Evolutionary conservation across 768 basidiomycete species (phyloP), one percentile per base, ranked within the genome.

Genomic region (Termitomyces sp.): DNA sequence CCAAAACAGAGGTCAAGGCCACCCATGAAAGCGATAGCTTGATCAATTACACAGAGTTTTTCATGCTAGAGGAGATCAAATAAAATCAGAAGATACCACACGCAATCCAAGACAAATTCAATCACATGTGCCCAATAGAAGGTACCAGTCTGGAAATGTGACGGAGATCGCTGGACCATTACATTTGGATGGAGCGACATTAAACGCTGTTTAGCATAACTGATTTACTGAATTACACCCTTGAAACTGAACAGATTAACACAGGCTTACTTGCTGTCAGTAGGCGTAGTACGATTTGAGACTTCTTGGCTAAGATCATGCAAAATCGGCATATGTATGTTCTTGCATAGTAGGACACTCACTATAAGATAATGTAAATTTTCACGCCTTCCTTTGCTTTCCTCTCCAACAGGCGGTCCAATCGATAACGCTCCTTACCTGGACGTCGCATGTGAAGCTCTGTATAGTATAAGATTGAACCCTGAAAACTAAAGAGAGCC

Each of bases 81-180:
- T 49, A 13, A 50, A 28, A 50, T 58, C 26, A 64, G 61, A 47
- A 41, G 28, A 41, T 20, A 5, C 18, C 18, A 32, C 32, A 44
- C 32, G 18, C 13, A 35, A 33, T 30, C n/a, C 20, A 33, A 57
- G 51, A 33, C 12, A 55, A 50, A 59, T 26, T 51, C 36, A 74
- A 88, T 65, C 68, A 96, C 95, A 75, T 98, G 97, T 30, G 96
- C 95, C 97, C 97, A 99, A 69, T 97, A 95, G 71, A 96, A 94
- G 2, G 95, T 98, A 13, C 95, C 95, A 0, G 95, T 97, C 69
- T 93, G 90, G 72, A 98, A 94, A 73, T 99, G 97, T 2, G 93
- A 96, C 0, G 97, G 97, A 5, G 96, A 98, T 28, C 97, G 86
- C 69, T 99, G 97, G 2, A 98, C 87, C 85, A 95, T 87, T 56